Percentiles rank a stretch among this genome's conserved stretches.
Evolutionary conservation across 2,329 filamentous ascomycete species (phyloP).

Genomic region (Scorias spongiosa): DNA sequence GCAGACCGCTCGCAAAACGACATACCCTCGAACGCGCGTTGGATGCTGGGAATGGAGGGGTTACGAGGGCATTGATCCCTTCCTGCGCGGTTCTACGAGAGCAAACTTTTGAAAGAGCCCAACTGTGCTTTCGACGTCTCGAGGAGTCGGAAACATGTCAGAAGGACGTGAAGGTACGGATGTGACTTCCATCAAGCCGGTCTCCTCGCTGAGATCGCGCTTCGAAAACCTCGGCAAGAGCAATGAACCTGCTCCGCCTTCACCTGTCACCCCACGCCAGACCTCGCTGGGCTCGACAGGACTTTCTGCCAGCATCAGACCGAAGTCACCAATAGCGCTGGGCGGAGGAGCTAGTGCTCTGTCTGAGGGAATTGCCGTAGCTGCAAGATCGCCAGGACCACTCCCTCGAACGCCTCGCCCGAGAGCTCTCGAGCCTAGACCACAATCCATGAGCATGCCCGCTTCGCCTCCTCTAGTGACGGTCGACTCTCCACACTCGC

Average conservation of each 20-base stretch:
- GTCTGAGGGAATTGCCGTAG: conserved; percentile 21
- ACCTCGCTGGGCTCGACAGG: background rate
- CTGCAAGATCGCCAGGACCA: conserved; percentile 7
- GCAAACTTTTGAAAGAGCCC: no score
- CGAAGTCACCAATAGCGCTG: background rate
- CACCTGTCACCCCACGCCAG: conserved; percentile 2
- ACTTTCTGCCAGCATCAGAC: background rate
- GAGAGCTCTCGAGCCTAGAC: conserved; percentile 24
- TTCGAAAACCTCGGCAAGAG: conserved; percentile 55
- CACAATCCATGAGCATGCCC: conserved; percentile 34
- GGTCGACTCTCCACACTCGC: conserved; percentile 55
- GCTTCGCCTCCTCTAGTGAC: conserved; percentile 49
- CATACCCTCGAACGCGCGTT: no score
- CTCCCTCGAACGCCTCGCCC: conserved; percentile 14
- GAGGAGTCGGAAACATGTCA: conserved; percentile 4
- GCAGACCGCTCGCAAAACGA: no score
- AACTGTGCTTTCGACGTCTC: no score
- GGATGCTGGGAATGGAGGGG: no score
- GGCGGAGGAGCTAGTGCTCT: background rate
- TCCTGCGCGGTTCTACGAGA: no score
- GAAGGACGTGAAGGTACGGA: conserved; percentile 46
- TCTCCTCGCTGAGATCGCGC: conserved; percentile 65
- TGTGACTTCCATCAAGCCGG: conserved; percentile 65
- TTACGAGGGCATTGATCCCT: no score
- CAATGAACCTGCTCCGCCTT: conserved; percentile 6